Conservation (phyloP, 805 yeast species). For the Kodamaea fukazawae region DNA sequence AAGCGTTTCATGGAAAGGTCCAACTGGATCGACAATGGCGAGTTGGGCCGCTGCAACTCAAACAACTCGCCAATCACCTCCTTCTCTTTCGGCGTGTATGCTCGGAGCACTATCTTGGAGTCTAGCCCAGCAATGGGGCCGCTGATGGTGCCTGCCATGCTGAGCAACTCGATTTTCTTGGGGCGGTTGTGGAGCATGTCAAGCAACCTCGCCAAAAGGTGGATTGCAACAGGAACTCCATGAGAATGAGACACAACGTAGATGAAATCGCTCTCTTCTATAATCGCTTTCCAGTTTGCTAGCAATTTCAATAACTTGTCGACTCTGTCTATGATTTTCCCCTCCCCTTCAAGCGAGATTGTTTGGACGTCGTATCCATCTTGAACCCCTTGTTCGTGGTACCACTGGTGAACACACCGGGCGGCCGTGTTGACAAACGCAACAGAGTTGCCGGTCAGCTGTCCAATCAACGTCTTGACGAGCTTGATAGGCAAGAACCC, state of each 20-base stretch:
- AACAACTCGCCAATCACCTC: constrained; percentile 36
- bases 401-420: constrained; percentile 30
- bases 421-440: constrained; percentile 28
- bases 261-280: constrained; percentile 28
- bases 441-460: constrained; percentile 35
- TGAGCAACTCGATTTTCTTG: constrained; percentile 15
- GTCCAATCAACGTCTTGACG: constrained; percentile 35
- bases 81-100: constrained; percentile 35
- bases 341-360: constrained; percentile 42
- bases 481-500: constrained; percentile 40
- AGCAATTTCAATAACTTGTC: constrained; percentile 24
- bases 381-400: constrained; percentile 8
- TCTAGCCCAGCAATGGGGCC: constrained; percentile 29
- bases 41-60: constrained; percentile 27
- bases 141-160: constrained; percentile 33
- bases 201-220: constrained; percentile 24
- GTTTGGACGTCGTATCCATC: constrained; percentile 26
- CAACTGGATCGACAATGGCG: constrained; percentile 17
- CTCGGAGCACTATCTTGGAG: constrained; percentile 33
- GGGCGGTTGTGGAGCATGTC: constrained; percentile 2
- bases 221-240: constrained; percentile 33
- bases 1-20: constrained; percentile 19
- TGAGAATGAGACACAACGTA: constrained; percentile 29
- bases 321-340: constrained; percentile 30
- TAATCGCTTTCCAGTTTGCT: constrained; percentile 31